These are phyloP conservation scores for Agastache rugosa DNA, from an alignment of 257 asterid species.

Conservation along the genomic window DNA sequence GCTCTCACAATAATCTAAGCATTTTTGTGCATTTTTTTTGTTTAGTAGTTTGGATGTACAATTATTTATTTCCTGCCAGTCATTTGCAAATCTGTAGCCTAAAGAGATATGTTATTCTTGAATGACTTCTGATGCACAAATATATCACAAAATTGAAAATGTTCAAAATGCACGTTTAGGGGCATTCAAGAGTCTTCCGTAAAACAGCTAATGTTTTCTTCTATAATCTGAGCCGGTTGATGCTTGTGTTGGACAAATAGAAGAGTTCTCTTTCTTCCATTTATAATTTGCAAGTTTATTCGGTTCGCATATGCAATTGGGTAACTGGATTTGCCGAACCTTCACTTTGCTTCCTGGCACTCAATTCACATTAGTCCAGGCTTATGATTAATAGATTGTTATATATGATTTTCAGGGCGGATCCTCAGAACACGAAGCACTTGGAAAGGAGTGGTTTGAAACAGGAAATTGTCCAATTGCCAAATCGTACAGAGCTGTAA, in stretches of 20 bases:
- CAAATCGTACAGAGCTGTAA: conserved; percentile 77
- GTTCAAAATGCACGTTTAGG: not conserved
- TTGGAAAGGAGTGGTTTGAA: conserved; percentile 78
- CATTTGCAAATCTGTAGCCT: conserved; percentile 15
- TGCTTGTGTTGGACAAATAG: not conserved
- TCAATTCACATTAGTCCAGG: not conserved
- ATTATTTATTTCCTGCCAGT: not conserved
- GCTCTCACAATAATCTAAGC: not conserved
- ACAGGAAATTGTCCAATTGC: conserved; percentile 81
- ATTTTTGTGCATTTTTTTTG: not conserved
- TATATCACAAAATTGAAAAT: conserved; percentile 1
- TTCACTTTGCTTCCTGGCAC: conserved; percentile 6
- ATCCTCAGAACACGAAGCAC: conserved; percentile 69
- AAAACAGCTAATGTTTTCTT: not conserved
- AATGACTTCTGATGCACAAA: conserved; percentile 17
- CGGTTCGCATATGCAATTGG: not conserved
- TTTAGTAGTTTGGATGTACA: not conserved
- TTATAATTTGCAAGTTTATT: not conserved
- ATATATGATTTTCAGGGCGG: conserved; percentile 49
- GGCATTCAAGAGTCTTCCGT: not conserved
- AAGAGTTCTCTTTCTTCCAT: not conserved
- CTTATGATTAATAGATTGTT: not conserved
- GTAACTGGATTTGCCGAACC: conserved; percentile 7
- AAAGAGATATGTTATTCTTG: not conserved
- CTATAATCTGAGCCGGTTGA: not conserved